Percentiles rank a stretch among this genome's conserved stretches.
Conservation (phyloP, 1,284 basidiomycete species). For the Sanghuangporus sanghuang region DNA sequence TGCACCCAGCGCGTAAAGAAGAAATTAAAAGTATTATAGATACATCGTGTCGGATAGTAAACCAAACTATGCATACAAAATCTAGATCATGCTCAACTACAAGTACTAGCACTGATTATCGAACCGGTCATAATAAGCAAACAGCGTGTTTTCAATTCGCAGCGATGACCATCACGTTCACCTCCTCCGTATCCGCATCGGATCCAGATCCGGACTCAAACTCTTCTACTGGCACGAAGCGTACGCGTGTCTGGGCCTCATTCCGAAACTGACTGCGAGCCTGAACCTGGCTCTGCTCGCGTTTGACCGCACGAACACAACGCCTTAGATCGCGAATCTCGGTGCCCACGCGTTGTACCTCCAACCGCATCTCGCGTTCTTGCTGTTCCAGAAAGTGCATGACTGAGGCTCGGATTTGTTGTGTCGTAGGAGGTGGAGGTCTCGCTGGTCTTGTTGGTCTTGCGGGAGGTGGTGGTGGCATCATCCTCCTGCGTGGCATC, state of each 20-base stretch:
- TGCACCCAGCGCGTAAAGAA: neutral
- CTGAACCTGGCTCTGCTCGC: neutral
- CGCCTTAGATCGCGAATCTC: slow-evolving; percentile 4
- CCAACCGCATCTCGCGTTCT: slow-evolving; percentile 2
- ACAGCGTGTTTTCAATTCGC: neutral
- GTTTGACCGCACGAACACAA: neutral
- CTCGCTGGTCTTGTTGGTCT: neutral
- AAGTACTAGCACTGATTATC: too few species aligned
- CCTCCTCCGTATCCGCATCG: slow-evolving; percentile 1
- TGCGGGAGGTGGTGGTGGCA: too few species aligned
- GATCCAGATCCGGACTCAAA: neutral
- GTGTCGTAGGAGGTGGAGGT: neutral
- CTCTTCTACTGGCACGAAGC: neutral
- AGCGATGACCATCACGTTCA: neutral
- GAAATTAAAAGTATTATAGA: neutral
- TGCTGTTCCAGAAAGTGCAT: neutral
- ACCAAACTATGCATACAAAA: neutral
- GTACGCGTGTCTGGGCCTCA: neutral
- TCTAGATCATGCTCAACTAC: neutral
- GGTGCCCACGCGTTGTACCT: neutral
- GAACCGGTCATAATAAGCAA: neutral
- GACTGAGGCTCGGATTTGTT: neutral
- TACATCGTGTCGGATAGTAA: neutral
- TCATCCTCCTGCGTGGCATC: too few species aligned
- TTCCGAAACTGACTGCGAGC: neutral